Conservation (phyloP, 768 basidiomycete genomes). For the Psilocybe cyanescens region DNA sequence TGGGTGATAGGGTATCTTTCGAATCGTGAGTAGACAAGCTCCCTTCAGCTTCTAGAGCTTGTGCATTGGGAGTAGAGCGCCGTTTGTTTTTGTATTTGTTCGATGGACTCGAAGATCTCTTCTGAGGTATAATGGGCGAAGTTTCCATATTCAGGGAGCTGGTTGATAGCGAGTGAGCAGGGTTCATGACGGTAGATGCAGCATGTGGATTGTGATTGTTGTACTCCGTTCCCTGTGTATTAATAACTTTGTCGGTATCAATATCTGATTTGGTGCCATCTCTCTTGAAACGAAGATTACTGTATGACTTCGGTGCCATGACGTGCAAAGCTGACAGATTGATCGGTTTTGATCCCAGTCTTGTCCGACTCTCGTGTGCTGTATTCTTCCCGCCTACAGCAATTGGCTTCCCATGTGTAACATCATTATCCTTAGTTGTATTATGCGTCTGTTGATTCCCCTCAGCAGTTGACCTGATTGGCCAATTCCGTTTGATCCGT, state of each 20-base stretch:
- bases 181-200: neutral
- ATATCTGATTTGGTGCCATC: neutral
- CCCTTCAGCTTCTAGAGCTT: neutral
- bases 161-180: neutral
- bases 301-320: neutral
- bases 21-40: no score
- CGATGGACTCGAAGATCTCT: neutral
- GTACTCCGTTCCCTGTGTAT: neutral
- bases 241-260: neutral
- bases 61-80: neutral
- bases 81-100: neutral
- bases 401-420: neutral
- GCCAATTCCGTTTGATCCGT: neutral
- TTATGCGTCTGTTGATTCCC: neutral
- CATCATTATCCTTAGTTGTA: no score
- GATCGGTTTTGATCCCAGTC: neutral
- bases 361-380: neutral
- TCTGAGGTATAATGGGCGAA: neutral
- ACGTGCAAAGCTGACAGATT: conserved; percentile 2
- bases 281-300: neutral
- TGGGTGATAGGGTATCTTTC: no score
- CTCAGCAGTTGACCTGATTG: neutral
- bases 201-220: neutral
- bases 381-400: neutral
- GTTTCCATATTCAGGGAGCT: neutral